Conservation (phyloP, 2,329 filamentous ascomycete genomes). For the Sclerotinia trifoliorum region DNA sequence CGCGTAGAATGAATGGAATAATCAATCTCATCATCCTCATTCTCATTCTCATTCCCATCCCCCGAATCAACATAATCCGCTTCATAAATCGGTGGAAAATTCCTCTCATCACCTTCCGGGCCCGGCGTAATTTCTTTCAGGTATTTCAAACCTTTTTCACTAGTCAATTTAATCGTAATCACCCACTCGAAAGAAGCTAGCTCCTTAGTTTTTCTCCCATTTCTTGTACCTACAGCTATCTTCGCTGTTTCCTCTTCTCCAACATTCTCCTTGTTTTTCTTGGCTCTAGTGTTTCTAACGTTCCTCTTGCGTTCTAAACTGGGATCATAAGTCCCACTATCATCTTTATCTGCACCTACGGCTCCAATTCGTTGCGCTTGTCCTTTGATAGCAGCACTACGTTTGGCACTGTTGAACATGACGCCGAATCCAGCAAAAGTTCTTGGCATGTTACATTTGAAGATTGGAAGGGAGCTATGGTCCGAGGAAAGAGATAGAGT, state of each 20-base stretch:
- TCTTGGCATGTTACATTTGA: neutral
- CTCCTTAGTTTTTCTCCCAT: constrained; percentile 17
- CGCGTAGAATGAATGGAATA: neutral
- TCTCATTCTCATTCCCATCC: neutral
- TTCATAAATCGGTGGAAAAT: neutral
- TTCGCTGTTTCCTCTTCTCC: neutral
- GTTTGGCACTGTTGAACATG: constrained; percentile 26
- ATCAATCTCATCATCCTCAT: constrained; percentile 9
- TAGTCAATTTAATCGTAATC: constrained; percentile 24
- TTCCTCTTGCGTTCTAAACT: constrained; percentile 19
- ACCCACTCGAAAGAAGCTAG: constrained; percentile 19
- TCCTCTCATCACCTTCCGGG: constrained; percentile 3
- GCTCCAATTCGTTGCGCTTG: constrained; percentile 24
- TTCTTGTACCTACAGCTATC: neutral
- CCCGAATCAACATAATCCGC: constrained; percentile 12
- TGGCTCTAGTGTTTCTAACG: constrained; percentile 5
- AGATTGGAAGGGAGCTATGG: constrained; percentile 28
- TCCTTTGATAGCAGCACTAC: constrained; percentile 25
- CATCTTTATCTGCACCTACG: constrained; percentile 34
- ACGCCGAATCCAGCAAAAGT: constrained; percentile 24
- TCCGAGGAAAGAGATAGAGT: constrained; percentile 28
- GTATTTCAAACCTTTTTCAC: constrained; percentile 2
- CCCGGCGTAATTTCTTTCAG: neutral
- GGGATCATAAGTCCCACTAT: constrained; percentile 37
- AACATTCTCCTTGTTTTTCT: constrained; percentile 7